These are phyloP conservation scores for Apiospora aurea DNA, from an alignment of 2,329 filamentous ascomycete species.

Conservation along the genomic window DNA sequence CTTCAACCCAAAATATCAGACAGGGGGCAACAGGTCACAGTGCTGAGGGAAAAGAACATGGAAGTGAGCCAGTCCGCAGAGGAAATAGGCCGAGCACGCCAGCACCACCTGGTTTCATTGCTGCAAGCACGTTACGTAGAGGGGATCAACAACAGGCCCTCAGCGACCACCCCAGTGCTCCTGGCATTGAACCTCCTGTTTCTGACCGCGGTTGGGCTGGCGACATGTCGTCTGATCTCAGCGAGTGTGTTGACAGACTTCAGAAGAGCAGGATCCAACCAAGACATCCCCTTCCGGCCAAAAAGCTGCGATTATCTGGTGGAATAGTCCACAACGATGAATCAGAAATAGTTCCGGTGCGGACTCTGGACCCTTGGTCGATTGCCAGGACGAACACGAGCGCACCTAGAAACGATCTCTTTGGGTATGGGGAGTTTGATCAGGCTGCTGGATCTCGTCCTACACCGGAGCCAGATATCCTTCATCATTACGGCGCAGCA, in stretches of 20 bases:
- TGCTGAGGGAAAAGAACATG: not conserved
- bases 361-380: conserved; percentile 46
- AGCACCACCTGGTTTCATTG: not conserved
- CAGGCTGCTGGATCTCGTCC: conserved; percentile 11
- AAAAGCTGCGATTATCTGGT: not conserved
- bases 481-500: conserved; percentile 37
- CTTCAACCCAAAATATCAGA: not conserved
- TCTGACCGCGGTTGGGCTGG: not conserved
- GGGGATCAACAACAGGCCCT: not conserved
- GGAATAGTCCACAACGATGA: not conserved
- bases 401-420: conserved; percentile 14
- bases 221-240: conserved; percentile 31
- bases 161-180: not conserved
- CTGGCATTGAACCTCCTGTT: not conserved
- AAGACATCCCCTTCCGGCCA: conserved; percentile 17
- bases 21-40: not conserved
- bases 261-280: conserved; percentile 21
- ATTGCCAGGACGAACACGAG: conserved; percentile 45
- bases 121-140: not conserved
- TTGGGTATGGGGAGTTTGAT: not conserved
- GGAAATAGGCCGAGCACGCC: not conserved
- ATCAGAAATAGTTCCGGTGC: too few relatives aligned
- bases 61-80: not conserved
- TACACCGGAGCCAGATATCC: conserved; percentile 39
- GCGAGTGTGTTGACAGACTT: conserved; percentile 24